phyloP scores from a whole-genome alignment of 768 basidiomycete genomes.

The Rhodotorula toruloides region DNA sequence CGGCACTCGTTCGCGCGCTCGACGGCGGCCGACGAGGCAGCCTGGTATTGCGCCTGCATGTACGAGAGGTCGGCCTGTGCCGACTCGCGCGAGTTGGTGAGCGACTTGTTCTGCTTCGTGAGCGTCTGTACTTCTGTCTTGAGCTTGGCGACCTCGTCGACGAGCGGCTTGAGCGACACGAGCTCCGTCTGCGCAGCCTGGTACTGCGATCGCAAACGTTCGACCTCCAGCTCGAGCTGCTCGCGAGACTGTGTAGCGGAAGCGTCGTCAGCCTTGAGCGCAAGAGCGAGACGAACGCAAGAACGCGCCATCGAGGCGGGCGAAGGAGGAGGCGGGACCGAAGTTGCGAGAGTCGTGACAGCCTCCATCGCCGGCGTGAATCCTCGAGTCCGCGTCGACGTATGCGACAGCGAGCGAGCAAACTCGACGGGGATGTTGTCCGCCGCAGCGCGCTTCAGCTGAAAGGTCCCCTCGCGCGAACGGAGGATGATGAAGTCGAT shows the following conservation, averaged over 20 bases:
- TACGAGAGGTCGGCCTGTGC: conserved; percentile 30
- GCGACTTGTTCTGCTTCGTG: conserved; percentile 17
- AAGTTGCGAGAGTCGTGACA: conserved; percentile 2
- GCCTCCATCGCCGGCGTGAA: conserved; percentile 21
- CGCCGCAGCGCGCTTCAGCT: conserved; percentile 17
- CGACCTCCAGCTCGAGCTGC: conserved; percentile 29
- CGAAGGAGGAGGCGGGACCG: not conserved
- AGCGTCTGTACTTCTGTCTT: conserved; percentile 12
- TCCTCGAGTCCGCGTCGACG: not conserved
- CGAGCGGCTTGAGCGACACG: conserved; percentile 6
- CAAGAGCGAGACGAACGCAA: not conserved
- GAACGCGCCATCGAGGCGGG: conserved; percentile 15
- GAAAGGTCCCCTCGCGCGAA: conserved; percentile 14
- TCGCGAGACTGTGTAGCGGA: conserved; percentile 20
- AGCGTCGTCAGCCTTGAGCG: not conserved
- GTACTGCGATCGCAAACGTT: not conserved
- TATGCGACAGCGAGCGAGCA: conserved; percentile 25
- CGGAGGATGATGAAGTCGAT: conserved; percentile 36
- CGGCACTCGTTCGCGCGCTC: conserved; percentile 31
- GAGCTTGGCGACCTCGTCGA: conserved; percentile 21
- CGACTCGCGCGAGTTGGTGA: conserved; percentile 28
- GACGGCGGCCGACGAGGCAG: conserved; percentile 32
- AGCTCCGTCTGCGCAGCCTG: conserved; percentile 4
- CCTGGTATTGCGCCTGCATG: conserved; percentile 34
- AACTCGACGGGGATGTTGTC: conserved; percentile 19